A percentile compares a stretch with the other conserved stretches of the same genome.
These are phyloP conservation scores for Trichoderma koningiopsis DNA, from an alignment of 2,329 filamentous ascomycete species.

Conservation along the genomic window DNA sequence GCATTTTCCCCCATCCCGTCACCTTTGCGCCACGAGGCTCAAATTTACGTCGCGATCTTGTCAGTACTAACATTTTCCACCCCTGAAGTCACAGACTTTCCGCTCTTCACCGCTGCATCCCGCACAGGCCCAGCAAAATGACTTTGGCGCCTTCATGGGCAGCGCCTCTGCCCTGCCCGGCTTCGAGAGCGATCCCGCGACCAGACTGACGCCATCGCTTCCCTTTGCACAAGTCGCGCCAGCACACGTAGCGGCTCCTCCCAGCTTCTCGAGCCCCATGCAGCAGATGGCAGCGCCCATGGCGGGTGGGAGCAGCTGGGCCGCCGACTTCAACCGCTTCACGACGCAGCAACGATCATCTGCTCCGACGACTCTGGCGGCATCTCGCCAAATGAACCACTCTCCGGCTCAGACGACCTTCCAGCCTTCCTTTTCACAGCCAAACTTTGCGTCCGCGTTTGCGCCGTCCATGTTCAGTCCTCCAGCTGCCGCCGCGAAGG, in stretches of 20 bases:
- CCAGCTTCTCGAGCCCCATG: conserved; percentile 32
- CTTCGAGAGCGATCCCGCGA: conserved; percentile 39
- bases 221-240: conserved; percentile 33
- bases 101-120: conserved; percentile 37
- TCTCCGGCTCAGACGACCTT: conserved; percentile 34
- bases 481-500: conserved; percentile 33
- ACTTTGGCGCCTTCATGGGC: conserved; percentile 42
- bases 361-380: conserved; percentile 29
- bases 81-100: conserved; percentile 36
- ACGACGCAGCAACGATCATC: conserved; percentile 35
- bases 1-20: conserved; percentile 18
- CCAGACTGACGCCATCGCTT: conserved; percentile 39
- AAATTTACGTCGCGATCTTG: not conserved
- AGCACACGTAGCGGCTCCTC: conserved; percentile 27
- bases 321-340: conserved; percentile 43
- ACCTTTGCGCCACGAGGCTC: not conserved
- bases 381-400: conserved; percentile 34
- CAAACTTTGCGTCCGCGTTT: conserved; percentile 32
- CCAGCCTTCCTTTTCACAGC: conserved; percentile 37
- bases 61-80: not conserved
- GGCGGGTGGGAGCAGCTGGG: conserved; percentile 39
- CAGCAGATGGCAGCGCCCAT: conserved; percentile 31
- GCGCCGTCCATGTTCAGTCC: conserved; percentile 31
- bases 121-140: conserved; percentile 35
- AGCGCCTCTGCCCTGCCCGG: conserved; percentile 35